Evolutionary conservation across 1,139 yeast species (phyloP), one percentile per base, ranked within the genome.

Genomic region (Debaryomyces udenii): DNA sequence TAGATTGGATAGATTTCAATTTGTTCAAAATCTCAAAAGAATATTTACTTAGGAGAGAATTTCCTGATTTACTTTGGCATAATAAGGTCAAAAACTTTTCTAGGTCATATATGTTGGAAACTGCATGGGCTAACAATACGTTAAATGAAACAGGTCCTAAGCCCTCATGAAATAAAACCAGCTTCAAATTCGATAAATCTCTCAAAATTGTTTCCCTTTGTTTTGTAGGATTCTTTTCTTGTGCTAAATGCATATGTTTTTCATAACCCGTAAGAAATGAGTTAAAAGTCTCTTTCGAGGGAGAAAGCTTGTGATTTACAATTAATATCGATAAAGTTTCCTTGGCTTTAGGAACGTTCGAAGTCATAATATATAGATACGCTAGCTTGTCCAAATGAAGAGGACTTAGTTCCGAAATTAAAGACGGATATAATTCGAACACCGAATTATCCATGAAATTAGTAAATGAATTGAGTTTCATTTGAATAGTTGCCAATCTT

Each of bases 141-240:
- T 49, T 45, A 31, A 65, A 57, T 2, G 57, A 40, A 2, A 47
- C 36, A 0, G 50, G 41, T 16, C 54, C 51, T 17, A 68, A 38
- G 1, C 50, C 49, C 15, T 50, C 46, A 38, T 63, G 64, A 44
- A 62, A 62, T 18, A 71, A 39, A 1, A 58, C 64, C 2, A 68
- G 59, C 44, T 72, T 72, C 26, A 70, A 52, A 20, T 52, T 45
- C 7, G 54, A 27, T 14, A 67, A 53, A n/a, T 66, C 66, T 38
- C 56, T 46, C 7, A 66, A 44, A 27, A 38, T 41, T 41, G 38
- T 34, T 41, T 41, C 49, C 20, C 38, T 45, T n/a, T 30, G 43
- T 37, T 24, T 37, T 37, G 9, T 23, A n/a, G 11, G 10, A 26
- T 20, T 27, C 9, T n/a, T 14, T 23, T 17, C 26, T 9, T n/a